phyloP scores from a whole-genome alignment of 768 basidiomycete genomes.

The Kwoniella botswanensis region DNA sequence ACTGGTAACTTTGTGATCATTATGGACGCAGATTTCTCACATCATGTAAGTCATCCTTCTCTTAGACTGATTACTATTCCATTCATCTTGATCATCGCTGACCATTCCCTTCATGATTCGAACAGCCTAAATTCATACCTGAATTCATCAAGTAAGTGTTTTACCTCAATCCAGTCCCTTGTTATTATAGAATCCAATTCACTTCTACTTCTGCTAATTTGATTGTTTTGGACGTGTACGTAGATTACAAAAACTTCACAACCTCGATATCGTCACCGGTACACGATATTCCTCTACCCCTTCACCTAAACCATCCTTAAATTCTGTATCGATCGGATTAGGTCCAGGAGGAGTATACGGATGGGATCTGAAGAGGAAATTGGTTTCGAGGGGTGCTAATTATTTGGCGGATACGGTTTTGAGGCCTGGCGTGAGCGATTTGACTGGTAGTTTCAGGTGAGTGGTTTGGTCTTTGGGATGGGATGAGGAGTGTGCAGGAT shows the following conservation, averaged over 20 bases:
- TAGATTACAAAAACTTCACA: slow-evolving; percentile 81
- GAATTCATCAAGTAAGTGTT: slow-evolving; percentile 77
- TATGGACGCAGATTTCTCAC: slow-evolving; percentile 97
- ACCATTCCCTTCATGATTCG: too few relatives aligned
- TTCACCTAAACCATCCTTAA: slow-evolving; percentile 55
- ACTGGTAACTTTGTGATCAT: slow-evolving; percentile 93
- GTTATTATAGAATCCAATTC: neutral
- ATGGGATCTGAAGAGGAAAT: slow-evolving; percentile 88
- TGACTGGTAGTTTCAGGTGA: slow-evolving; percentile 88
- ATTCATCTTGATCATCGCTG: too few relatives aligned
- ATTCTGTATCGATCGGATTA: slow-evolving; percentile 64
- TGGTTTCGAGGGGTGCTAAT: slow-evolving; percentile 87
- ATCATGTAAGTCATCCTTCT: slow-evolving; percentile 69
- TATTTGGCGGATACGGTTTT: slow-evolving; percentile 85
- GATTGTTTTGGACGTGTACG: neutral
- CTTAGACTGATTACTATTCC: neutral
- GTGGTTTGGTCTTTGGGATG: slow-evolving; percentile 38
- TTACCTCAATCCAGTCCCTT: neutral
- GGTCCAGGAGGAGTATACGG: slow-evolving; percentile 84
- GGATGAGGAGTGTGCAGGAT: neutral
- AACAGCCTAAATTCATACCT: slow-evolving; percentile 89
- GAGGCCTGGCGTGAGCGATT: slow-evolving; percentile 82
- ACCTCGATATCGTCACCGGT: slow-evolving; percentile 91
- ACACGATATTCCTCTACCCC: slow-evolving; percentile 72
- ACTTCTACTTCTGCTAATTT: neutral